Evolutionary conservation across 164 flowering plant species (phyloP).

Genomic region (Dillenia turbinata): DNA sequence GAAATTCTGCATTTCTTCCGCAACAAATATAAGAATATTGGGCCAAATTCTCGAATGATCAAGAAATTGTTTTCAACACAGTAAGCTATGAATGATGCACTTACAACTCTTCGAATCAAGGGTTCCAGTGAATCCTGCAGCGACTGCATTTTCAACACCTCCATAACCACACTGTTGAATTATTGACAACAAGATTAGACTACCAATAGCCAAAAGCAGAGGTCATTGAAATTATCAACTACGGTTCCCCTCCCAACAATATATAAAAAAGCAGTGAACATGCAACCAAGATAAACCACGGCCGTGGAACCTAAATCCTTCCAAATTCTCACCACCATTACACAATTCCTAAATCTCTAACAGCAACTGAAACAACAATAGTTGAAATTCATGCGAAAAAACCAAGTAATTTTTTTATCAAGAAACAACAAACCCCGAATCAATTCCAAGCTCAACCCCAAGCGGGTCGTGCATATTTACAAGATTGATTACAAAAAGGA

Average conservation of each 20-base stretch:
- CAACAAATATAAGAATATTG: neutral
- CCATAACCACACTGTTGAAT: conserved; percentile 44
- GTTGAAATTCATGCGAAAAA: too few species aligned
- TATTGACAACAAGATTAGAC: conserved; percentile 4
- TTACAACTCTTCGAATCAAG: conserved; percentile 30
- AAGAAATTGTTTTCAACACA: too few species aligned
- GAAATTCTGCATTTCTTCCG: neutral
- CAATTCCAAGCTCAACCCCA: too few species aligned
- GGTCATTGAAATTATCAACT: neutral
- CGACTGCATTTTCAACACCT: conserved; percentile 42
- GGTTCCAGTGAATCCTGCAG: conserved; percentile 59
- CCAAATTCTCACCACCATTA: neutral
- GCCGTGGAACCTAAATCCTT: neutral
- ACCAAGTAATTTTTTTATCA: too few species aligned
- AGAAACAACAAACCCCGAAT: too few species aligned
- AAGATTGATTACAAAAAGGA: too few species aligned
- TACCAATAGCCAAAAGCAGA: neutral
- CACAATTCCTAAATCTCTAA: too few species aligned
- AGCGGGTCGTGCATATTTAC: too few species aligned
- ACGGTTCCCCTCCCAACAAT: neutral
- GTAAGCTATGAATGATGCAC: conserved; percentile 1
- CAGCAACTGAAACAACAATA: too few species aligned
- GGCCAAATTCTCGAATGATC: too few species aligned
- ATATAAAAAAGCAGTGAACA: neutral
- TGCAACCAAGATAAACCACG: neutral